These are phyloP conservation scores for Kwoniella botswanensis DNA, from an alignment of 768 basidiomycete species.

Conservation along the genomic window DNA sequence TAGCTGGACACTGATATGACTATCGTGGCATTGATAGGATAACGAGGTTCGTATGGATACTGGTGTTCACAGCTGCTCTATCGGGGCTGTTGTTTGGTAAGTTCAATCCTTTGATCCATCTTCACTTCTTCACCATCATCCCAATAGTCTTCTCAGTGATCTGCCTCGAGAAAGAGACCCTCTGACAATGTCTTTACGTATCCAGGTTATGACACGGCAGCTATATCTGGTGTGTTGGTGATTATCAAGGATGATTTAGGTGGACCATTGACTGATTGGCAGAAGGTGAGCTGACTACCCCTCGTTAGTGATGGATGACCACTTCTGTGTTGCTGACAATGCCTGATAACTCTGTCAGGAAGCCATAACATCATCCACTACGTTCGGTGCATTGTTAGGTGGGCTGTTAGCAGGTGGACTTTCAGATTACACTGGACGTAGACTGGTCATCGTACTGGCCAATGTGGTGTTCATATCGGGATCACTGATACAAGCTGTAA, in stretches of 20 bases:
- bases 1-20: background rate
- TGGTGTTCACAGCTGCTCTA: conserved; percentile 75
- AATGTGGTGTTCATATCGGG: conserved; percentile 77
- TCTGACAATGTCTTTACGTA: background rate
- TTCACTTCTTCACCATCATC: background rate
- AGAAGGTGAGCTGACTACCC: conserved; percentile 63
- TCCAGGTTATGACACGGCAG: conserved; percentile 78
- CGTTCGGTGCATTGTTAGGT: conserved; percentile 77
- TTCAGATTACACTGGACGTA: conserved; percentile 74
- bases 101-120: conserved; percentile 38
- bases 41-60: conserved; percentile 77
- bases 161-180: background rate
- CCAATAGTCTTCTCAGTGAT: background rate
- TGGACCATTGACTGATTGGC: conserved; percentile 64
- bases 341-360: conserved; percentile 62
- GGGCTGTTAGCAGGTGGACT: conserved; percentile 71
- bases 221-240: conserved; percentile 77
- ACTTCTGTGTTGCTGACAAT: no score
- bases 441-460: conserved; percentile 69
- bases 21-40: conserved; percentile 53
- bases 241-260: conserved; percentile 73
- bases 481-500: conserved; percentile 71
- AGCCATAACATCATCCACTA: conserved; percentile 79
- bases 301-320: no score
- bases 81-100: conserved; percentile 76